A percentile compares a stretch with the other conserved stretches of the same genome.
phyloP scores from a whole-genome alignment of 1,284 basidiomycete genomes.

The Malassezia cuniculi region DNA sequence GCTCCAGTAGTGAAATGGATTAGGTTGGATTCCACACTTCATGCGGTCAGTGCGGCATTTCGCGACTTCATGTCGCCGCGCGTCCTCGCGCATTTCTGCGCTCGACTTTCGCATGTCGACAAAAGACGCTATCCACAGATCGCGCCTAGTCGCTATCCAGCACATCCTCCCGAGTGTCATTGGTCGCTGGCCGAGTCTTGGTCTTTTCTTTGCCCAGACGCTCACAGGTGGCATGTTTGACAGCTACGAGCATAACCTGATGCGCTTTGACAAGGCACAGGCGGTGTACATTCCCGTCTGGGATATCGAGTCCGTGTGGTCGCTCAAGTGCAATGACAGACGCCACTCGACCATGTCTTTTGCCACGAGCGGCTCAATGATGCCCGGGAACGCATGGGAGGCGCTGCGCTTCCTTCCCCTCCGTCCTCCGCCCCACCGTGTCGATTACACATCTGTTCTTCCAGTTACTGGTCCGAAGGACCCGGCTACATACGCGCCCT shows the following conservation, averaged over 20 bases:
- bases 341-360: too few species aligned
- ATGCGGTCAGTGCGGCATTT: too few species aligned
- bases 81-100: too few species aligned
- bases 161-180: constrained; percentile 12
- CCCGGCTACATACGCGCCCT: constrained; percentile 7
- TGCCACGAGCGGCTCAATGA: constrained; percentile 7
- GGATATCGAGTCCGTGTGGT: constrained; percentile 8
- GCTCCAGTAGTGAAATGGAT: too few species aligned
- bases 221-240: constrained; percentile 9
- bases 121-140: constrained; percentile 9
- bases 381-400: constrained; percentile 11
- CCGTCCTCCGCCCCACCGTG: constrained; percentile 3
- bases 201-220: constrained; percentile 7
- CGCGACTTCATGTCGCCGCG: too few species aligned
- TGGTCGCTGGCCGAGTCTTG: constrained; percentile 11
- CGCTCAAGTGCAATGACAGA: constrained; percentile 8
- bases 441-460: too few species aligned
- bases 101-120: constrained; percentile 8
- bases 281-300: constrained; percentile 8
- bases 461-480: constrained; percentile 1
- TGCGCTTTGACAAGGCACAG: constrained; percentile 8
- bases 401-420: constrained; percentile 10
- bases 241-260: constrained; percentile 7
- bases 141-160: constrained; percentile 11
- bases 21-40: too few species aligned